Base-by-base conservation (phyloP, 306 rosid species). In the Myrica gale region DNA sequence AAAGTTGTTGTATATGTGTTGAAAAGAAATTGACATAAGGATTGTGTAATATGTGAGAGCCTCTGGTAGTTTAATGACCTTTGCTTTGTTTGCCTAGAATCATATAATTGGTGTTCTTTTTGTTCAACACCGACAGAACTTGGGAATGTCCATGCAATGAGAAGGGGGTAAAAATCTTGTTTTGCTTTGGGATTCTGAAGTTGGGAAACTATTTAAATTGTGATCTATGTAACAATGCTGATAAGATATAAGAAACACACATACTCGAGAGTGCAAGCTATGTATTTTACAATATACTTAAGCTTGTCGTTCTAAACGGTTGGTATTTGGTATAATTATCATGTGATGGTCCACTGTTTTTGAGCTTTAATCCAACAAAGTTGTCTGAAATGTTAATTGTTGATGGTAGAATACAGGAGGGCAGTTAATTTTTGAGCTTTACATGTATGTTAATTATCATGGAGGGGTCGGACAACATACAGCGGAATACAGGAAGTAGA, bases 1-100 rank as follows among this genome's bases (percentile, higher is more conserved):
- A 44, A 7, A 70, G 54, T 26, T 58, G 71, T 48, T 78, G 78
- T 75, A 75, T 80, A 75, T 75, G 58, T 74, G 78, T 79, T 67
- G 58, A 75, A 65, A 70, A 55, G 46, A 75, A 83, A 45, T 7
- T 46, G n/a, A 57, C 68, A 9, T 44, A 44, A 50, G 47, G 66
- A 62, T 74, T 70, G 68, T 63, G 69, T 20, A 55, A 65, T 79
- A 16, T 69, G 68, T 48, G 32, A n/a, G 2, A 20, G 26, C 41
- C 70, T 41, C 26, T 66, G 50, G 41, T 66, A 46, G 71, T 74
- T 52, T 74, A 26, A 12, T 61, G 73, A 58, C 62, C 70, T 74
- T 51, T 74, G 56, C 52, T 58, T 68, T 68, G 63, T 32, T 32
- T 52, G 79, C 73, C 47, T 73, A 55, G 50, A 15, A 74, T 48